These are phyloP conservation scores for Ceratocystis albifundus DNA, from an alignment of 2,329 filamentous ascomycete genomes.

Conservation along the genomic window DNA sequence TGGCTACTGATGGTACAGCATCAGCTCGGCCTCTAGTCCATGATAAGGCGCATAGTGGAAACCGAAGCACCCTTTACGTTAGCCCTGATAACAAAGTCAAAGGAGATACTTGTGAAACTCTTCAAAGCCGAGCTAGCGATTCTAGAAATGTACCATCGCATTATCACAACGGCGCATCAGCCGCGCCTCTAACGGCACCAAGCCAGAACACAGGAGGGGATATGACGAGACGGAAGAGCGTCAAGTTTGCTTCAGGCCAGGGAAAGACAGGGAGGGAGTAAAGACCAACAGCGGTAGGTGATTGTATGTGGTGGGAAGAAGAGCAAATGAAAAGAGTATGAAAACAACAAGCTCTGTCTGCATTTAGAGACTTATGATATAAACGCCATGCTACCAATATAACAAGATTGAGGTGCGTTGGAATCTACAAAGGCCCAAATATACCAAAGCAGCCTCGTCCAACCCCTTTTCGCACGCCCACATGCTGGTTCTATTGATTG, in stretches of 20 bases:
- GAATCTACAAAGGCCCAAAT: not conserved
- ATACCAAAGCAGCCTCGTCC: not conserved
- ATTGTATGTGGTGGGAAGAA: not conserved
- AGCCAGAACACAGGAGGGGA: slow-evolving; percentile 29
- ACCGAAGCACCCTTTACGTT: slow-evolving; percentile 2
- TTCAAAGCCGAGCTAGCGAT: not conserved
- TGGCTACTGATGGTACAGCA: not conserved
- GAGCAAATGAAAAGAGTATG: not conserved
- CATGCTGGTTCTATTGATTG: too few relatives aligned
- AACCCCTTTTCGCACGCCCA: slow-evolving; percentile 21
- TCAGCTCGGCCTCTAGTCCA: slow-evolving; percentile 45
- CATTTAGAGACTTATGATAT: not conserved
- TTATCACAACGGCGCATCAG: slow-evolving; percentile 21
- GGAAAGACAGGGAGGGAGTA: not conserved
- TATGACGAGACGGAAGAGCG: slow-evolving; percentile 50
- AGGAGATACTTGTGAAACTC: slow-evolving; percentile 36
- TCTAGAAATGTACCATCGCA: not conserved
- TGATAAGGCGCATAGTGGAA: slow-evolving; percentile 36
- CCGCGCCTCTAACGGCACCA: slow-evolving; percentile 30
- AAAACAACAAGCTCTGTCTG: not conserved
- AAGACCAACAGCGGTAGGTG: not conserved
- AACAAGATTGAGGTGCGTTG: not conserved
- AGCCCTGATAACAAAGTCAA: slow-evolving; percentile 27
- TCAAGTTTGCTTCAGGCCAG: slow-evolving; percentile 42
- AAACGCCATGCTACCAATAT: slow-evolving; percentile 3